A percentile compares a stretch with the other conserved stretches of the same genome.
Evolutionary conservation across 805 yeast genomes (phyloP).

Genomic region (Ogataea corticis): DNA sequence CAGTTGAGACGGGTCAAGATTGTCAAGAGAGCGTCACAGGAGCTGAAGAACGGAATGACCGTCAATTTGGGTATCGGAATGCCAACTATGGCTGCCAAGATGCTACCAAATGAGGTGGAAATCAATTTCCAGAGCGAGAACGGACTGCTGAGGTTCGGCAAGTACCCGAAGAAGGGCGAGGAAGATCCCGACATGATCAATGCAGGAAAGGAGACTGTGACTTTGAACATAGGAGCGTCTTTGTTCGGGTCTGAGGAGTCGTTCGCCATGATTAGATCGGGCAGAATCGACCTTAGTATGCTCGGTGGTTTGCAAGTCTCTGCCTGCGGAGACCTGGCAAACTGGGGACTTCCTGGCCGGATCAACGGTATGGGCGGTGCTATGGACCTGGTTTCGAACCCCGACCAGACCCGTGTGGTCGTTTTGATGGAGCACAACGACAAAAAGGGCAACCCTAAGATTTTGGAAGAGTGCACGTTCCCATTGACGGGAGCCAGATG

Average conservation of each 20-base stretch:
- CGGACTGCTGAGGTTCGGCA: slow-evolving; percentile 52
- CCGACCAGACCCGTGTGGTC: slow-evolving; percentile 44
- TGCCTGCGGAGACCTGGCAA: slow-evolving; percentile 48
- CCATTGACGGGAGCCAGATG: slow-evolving; percentile 51
- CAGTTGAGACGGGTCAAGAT: slow-evolving; percentile 34
- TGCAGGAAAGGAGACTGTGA: slow-evolving; percentile 54
- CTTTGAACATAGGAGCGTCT: slow-evolving; percentile 45
- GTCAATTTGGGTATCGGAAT: slow-evolving; percentile 52
- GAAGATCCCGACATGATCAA: slow-evolving; percentile 50
- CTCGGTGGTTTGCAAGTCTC: slow-evolving; percentile 54
- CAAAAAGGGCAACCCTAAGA: slow-evolving; percentile 47
- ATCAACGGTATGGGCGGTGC: slow-evolving; percentile 58
- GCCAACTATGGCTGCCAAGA: slow-evolving; percentile 50
- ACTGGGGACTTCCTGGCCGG: slow-evolving; percentile 53
- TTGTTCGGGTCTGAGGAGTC: slow-evolving; percentile 51
- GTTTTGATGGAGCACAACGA: slow-evolving; percentile 51
- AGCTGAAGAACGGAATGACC: slow-evolving; percentile 44
- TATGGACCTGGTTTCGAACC: slow-evolving; percentile 52
- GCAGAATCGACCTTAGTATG: slow-evolving; percentile 44
- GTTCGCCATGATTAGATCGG: slow-evolving; percentile 50
- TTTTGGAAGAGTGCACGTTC: slow-evolving; percentile 42
- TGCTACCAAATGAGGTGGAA: slow-evolving; percentile 35
- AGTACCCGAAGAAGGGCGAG: slow-evolving; percentile 41
- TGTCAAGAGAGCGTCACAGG: slow-evolving; percentile 46
- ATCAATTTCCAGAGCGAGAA: slow-evolving; percentile 50